Evolutionary conservation across 192 early-diverging fungal genomes (phyloP).

Genomic region (Gorgonomyces haynaldii): DNA sequence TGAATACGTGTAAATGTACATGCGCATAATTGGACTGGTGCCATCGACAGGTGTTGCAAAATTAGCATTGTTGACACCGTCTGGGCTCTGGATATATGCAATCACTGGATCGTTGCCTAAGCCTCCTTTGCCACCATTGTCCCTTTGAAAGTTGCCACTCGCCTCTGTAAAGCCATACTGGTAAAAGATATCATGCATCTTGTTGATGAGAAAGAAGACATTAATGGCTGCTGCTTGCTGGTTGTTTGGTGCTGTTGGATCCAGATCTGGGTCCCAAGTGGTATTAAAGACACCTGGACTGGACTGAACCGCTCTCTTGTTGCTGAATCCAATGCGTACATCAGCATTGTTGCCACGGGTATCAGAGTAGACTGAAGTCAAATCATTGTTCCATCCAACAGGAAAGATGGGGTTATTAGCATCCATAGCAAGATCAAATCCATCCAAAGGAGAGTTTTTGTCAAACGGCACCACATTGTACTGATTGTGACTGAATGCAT

Average conservation of each 20-base stretch:
- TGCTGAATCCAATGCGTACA: background rate
- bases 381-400: background rate
- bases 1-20: constrained; percentile 14
- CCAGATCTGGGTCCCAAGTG: constrained; percentile 3
- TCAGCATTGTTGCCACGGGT: constrained; percentile 3
- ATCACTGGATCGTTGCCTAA: constrained; percentile 33
- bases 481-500: no score
- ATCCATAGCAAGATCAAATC: constrained; percentile 86
- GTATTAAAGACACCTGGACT: background rate
- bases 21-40: constrained; percentile 13
- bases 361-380: background rate
- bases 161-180: constrained; percentile 15
- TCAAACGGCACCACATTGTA: no score
- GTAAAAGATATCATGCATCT: constrained; percentile 9
- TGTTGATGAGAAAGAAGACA: constrained; percentile 10
- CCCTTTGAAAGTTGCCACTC: constrained; percentile 42
- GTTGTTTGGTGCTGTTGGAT: constrained; percentile 7
- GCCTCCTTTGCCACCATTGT: constrained; percentile 47
- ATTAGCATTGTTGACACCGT: constrained; percentile 31
- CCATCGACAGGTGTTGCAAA: constrained; percentile 46
- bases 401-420: no score
- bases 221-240: constrained; percentile 6
- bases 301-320: background rate
- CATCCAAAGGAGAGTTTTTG: no score
- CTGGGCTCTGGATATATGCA: constrained; percentile 22